Conservation (phyloP, 2,329 filamentous ascomycete species). For the Aureobasidium sp. region DNA sequence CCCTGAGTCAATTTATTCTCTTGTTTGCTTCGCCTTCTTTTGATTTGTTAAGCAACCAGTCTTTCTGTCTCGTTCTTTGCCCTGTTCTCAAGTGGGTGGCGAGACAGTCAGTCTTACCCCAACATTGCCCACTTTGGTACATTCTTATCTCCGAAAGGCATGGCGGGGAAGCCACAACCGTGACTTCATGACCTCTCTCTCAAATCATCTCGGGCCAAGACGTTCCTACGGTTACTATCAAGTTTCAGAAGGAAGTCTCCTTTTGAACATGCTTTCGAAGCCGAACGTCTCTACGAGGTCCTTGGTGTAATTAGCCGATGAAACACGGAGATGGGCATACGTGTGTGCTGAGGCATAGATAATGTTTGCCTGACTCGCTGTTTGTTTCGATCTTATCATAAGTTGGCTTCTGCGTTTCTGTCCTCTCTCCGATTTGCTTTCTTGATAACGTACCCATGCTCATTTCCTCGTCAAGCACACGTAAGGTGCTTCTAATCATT, state of each 20-base stretch:
- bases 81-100: slow-evolving; percentile 2
- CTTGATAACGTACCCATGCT: neutral
- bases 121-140: slow-evolving; percentile 6
- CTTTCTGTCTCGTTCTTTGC: slow-evolving; percentile 2
- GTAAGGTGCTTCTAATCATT: neutral
- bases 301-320: neutral
- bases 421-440: neutral
- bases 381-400: neutral
- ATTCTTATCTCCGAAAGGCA: slow-evolving; percentile 12
- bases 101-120: neutral
- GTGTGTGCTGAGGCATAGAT: neutral
- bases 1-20: neutral
- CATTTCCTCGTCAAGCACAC: neutral
- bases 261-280: neutral
- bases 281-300: neutral
- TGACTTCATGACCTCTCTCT: slow-evolving; percentile 6
- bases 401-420: neutral
- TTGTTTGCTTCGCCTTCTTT: neutral
- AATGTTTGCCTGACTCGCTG: slow-evolving; percentile 2
- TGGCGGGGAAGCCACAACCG: slow-evolving; percentile 8
- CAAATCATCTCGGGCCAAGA: neutral
- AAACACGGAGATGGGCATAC: neutral
- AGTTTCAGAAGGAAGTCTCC: neutral
- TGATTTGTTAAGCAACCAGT: neutral
- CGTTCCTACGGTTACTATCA: neutral